Evolutionary conservation across 805 yeast genomes (phyloP), one percentile per base, ranked within the genome.

Genomic region (Danielozyma ontarioensis): DNA sequence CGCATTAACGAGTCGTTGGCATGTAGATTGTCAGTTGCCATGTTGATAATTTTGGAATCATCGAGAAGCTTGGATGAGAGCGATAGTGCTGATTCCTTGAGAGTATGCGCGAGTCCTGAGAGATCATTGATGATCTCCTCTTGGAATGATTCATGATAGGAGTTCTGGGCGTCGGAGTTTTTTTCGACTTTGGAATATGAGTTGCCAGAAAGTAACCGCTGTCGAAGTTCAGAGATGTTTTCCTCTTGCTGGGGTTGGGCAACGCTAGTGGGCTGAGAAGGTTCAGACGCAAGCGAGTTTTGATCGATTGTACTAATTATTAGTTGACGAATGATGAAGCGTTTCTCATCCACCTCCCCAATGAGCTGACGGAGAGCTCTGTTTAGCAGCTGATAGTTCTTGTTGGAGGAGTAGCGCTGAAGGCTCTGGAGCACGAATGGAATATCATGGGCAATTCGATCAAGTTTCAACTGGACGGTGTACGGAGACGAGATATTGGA

Each of bases 51-150:
- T 17, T 40, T 48, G 15, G 58, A 45, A 40, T 66, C 72, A 23
- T 57, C 68, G 42, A 48, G 35, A 16, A 62, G 49, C 39, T 48
- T 68, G 37, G 47, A 51, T 41, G 63, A 74, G 13, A 64, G 62
- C 5, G 48, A 45, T 19, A 62, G 41, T 1, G 81, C 80, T 13
- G 76, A 70, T 17, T 54, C 50, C 40, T 70, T 74, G 41, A 77
- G 63, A 5, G 61, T 53, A 5, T 63, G 45, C 0, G 78, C 77
- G 54, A 77, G 63, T 13, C 59, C 67, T 3, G 69, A 49, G 31
- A 77, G 56, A 26, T 77, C 80, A 18, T 51, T 53, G 21, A 76
- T 48, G 12, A 77, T 54, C 25, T 70, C 71, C 24, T 70, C 70
- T 48, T 77, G 83, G 17, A 64, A 36, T 8, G 59, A 53, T 35